Conservation (phyloP, 192 early-diverging fungal genomes). For the Rhizophagus prolifer region DNA sequence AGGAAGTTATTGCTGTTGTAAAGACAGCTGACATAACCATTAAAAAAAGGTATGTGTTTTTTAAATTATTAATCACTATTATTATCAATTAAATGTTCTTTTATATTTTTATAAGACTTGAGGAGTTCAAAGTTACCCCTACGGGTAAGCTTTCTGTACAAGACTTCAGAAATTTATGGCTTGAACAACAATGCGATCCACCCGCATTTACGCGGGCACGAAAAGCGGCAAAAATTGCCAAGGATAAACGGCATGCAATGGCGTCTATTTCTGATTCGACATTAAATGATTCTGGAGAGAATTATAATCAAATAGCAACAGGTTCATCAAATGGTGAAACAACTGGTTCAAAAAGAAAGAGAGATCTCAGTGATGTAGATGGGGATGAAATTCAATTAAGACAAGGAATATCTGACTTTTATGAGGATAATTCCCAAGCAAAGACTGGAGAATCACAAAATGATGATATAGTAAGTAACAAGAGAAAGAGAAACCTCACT, state of each 20-base stretch:
- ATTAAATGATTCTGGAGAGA: conserved; percentile 30
- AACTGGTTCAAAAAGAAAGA: conserved; percentile 33
- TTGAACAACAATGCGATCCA: conserved; percentile 80
- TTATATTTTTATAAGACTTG: conserved; percentile 48
- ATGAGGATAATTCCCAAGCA: background rate
- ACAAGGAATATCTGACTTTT: background rate
- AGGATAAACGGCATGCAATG: conserved; percentile 22
- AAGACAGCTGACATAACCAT: conserved; percentile 90
- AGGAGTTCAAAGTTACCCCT: conserved; percentile 81
- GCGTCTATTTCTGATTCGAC: background rate
- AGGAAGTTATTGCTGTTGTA: conserved; percentile 85
- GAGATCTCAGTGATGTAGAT: conserved; percentile 26
- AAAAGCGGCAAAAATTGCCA: conserved; percentile 45
- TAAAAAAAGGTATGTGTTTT: conserved; percentile 57
- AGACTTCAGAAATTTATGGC: conserved; percentile 82
- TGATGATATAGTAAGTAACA: conserved; percentile 30
- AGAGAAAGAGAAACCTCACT: conserved; percentile 31
- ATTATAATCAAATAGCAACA: conserved; percentile 24
- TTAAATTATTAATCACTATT: background rate
- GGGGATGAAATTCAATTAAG: conserved; percentile 33
- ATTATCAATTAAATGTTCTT: background rate
- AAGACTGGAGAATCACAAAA: background rate
- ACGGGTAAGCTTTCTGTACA: conserved; percentile 71
- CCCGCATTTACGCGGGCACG: conserved; percentile 71
- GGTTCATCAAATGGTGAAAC: conserved; percentile 27